Percentiles rank a stretch among this genome's conserved stretches.
These are phyloP conservation scores for Populus alba DNA, from an alignment of 345 rosid species.

Conservation along the genomic window DNA sequence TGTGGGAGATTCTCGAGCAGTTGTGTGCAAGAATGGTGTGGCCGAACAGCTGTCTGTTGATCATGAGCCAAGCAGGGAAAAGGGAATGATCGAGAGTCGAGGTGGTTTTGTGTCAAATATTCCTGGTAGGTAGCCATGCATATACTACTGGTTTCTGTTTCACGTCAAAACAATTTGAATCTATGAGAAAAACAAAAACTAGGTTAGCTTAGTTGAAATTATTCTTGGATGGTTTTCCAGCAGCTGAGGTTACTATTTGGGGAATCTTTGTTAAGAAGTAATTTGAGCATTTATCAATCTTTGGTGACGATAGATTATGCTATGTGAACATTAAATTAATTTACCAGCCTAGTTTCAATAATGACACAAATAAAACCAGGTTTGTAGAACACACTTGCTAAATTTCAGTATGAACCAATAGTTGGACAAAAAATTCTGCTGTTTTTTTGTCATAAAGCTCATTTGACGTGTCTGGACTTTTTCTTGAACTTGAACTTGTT, in stretches of 20 bases:
- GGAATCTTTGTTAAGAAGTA: background rate
- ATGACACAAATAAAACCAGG: too few relatives aligned
- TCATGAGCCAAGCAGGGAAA: constrained; percentile 86
- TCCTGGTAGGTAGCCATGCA: constrained; percentile 46
- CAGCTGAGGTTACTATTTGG: background rate
- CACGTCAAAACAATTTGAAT: background rate
- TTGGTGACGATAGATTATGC: too few relatives aligned
- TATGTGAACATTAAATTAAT: too few relatives aligned
- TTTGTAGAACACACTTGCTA: too few relatives aligned
- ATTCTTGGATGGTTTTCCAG: background rate
- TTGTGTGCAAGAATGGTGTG: constrained; percentile 55
- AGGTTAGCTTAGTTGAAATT: too few relatives aligned
- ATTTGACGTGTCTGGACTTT: too few relatives aligned
- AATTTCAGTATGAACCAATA: too few relatives aligned
- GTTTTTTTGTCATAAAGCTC: too few relatives aligned
- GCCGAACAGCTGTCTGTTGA: constrained; percentile 72
- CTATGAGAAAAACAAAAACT: too few relatives aligned
- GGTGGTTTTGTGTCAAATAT: constrained; percentile 88
- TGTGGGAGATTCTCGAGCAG: constrained; percentile 94
- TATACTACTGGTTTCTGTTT: background rate
- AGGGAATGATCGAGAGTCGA: constrained; percentile 51
- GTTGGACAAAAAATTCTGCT: too few relatives aligned
- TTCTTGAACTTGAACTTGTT: too few relatives aligned
- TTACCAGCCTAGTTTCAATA: too few relatives aligned
- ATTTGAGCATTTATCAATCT: background rate